Base-by-base conservation (phyloP, 768 basidiomycete species). In the Termitomyces sp. region DNA sequence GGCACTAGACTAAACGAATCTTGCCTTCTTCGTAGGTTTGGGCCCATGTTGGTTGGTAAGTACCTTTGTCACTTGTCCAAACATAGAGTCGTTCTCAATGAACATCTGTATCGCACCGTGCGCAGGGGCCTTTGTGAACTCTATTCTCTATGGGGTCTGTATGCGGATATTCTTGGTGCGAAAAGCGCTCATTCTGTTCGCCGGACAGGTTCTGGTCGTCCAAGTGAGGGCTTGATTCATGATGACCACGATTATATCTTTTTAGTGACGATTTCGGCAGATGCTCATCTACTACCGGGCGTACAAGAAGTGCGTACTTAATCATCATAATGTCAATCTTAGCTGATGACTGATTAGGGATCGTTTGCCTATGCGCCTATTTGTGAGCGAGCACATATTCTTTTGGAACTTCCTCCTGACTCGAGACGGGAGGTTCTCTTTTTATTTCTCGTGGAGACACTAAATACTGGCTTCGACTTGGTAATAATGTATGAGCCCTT, bases 401-500 rank as follows among this genome's bases (percentile, higher is more conserved):
- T 17, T 4, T 21, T 3, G 29, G n/a, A 32, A 37, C 23, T 10
- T 10, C 40, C 32, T 17, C 43, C 21, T 27, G 37, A 35, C 4
- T 12, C 32, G 9, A 35, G 16, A n/a, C n/a, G 5, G 2, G 17
- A 79, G 77, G 74, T 80, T 4, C 55, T 74, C 21, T 77, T 74
- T 57, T 62, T 80, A 5, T 78, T 82, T 59, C 38, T 74, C 16
- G 58, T 74, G 17, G 79, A 80, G 55, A 74, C 76, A 0, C 53
- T 73, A 1, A 80, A 80, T 56, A 78, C 78, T 3, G 77, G 63
- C 5, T 74, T 72, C 58, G 74, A 77, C 61, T 76, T 80, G 52
- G 71, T 68, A 6, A 73, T 80, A 63, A 72, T 80, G 64, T 82
- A 75, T 49, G 73, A 82, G 56, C 78, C 79, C 0, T 68, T 82